A percentile compares a stretch with the other conserved stretches of the same genome.
These are phyloP conservation scores for Rhodotorula mucilaginosa DNA, from an alignment of 1,284 basidiomycete species.

Conservation along the genomic window DNA sequence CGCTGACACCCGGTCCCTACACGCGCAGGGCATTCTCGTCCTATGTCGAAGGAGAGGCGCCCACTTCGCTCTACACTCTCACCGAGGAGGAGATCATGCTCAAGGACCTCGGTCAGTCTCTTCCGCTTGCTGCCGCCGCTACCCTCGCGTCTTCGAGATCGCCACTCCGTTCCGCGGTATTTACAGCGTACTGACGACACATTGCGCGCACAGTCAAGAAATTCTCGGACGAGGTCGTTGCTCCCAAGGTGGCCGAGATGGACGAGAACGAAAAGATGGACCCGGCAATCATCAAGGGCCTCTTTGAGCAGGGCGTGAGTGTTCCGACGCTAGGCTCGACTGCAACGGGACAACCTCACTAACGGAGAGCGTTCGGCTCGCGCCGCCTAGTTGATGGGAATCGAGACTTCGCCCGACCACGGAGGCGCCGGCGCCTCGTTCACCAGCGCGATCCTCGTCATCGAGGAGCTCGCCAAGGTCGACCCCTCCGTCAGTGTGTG, in stretches of 20 bases:
- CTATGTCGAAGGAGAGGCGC: constrained; percentile 19
- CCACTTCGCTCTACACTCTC: constrained; percentile 62
- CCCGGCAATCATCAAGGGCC: constrained; percentile 75
- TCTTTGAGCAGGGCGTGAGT: constrained; percentile 92
- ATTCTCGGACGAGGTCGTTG: constrained; percentile 85
- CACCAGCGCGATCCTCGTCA: constrained; percentile 90
- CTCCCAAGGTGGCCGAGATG: constrained; percentile 90
- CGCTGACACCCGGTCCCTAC: not conserved
- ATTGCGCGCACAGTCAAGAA: constrained; percentile 61
- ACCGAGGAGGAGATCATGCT: constrained; percentile 91
- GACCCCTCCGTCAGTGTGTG: constrained; percentile 96
- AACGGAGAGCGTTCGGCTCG: not conserved
- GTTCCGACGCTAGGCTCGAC: constrained; percentile 44
- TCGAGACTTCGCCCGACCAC: constrained; percentile 81
- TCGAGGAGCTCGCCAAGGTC: constrained; percentile 94
- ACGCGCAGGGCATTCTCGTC: constrained; percentile 18
- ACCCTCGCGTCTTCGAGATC: not conserved
- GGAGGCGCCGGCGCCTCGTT: constrained; percentile 90
- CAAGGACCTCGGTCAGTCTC: constrained; percentile 69
- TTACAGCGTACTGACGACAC: not conserved
- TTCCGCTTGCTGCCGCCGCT: too few relatives aligned
- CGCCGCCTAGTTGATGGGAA: constrained; percentile 83
- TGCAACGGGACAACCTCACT: not conserved
- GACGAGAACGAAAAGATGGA: constrained; percentile 98
- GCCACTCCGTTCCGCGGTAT: not conserved